Conservation (phyloP, 768 basidiomycete genomes). For the Tulasnella sp. region DNA sequence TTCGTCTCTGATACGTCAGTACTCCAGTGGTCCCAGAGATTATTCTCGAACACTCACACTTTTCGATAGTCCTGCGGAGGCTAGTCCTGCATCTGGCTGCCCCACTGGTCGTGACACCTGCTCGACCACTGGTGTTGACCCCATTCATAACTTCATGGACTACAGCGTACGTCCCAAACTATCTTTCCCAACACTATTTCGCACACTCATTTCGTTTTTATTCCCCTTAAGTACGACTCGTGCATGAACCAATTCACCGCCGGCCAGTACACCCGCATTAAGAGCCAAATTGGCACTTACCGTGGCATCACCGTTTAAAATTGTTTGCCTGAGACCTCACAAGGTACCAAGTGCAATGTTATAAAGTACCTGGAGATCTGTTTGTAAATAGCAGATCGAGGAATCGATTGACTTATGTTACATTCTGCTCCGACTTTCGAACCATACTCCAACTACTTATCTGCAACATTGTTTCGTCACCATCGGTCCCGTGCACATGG, state of each 20-base stretch:
- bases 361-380: too few species aligned
- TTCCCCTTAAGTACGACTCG: conserved; percentile 13
- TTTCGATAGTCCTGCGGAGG: conserved; percentile 22
- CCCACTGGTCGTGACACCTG: conserved; percentile 29
- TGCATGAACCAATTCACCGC: conserved; percentile 19
- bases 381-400: too few species aligned
- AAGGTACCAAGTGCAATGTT: too few species aligned
- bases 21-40: conserved; percentile 20
- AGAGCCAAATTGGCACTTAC: conserved; percentile 5
- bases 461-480: too few species aligned
- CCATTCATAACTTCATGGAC: conserved; percentile 20
- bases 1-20: conserved; percentile 20
- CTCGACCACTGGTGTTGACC: conserved; percentile 19
- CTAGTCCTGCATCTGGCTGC: conserved; percentile 28
- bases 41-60: background rate
- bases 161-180: conserved; percentile 15
- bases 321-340: too few species aligned
- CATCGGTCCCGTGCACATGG: too few species aligned
- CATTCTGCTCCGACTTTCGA: too few species aligned
- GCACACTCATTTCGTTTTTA: background rate
- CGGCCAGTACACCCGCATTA: conserved; percentile 16
- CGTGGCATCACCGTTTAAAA: too few species aligned
- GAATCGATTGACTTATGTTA: too few species aligned
- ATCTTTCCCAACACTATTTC: background rate
- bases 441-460: too few species aligned